Percentiles rank a stretch among this genome's conserved stretches.
Evolutionary conservation across 2,329 filamentous ascomycete genomes (phyloP).

Genomic region (Colletotrichum gloeosporioides): DNA sequence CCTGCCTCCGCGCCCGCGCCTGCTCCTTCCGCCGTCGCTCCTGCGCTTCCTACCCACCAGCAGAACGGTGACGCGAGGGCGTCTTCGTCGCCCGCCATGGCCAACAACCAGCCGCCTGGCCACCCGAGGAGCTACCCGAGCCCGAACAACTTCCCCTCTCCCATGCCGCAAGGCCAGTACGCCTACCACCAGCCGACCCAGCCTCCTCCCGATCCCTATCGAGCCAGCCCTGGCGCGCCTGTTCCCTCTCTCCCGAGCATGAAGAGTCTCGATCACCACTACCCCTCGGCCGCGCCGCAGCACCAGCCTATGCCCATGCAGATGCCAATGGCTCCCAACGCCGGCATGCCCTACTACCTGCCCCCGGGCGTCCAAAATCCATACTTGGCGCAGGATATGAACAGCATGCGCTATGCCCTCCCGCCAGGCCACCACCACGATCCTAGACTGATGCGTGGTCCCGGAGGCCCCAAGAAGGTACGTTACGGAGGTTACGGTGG

Average conservation of each 20-base stretch:
- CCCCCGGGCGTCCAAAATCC: slow-evolving; percentile 30
- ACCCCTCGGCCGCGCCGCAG: slow-evolving; percentile 28
- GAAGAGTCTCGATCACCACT: slow-evolving; percentile 44
- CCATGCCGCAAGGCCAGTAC: slow-evolving; percentile 17
- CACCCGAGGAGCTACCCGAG: slow-evolving; percentile 24
- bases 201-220: slow-evolving; percentile 39
- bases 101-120: slow-evolving; percentile 22
- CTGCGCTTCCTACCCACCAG: neutral
- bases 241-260: slow-evolving; percentile 45
- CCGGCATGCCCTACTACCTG: slow-evolving; percentile 47
- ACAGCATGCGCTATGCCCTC: slow-evolving; percentile 54
- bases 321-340: slow-evolving; percentile 37
- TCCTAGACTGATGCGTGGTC: slow-evolving; percentile 49
- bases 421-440: slow-evolving; percentile 53
- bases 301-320: slow-evolving; percentile 39
- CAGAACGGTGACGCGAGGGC: slow-evolving; percentile 23
- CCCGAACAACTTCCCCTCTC: slow-evolving; percentile 14
- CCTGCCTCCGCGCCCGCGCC: neutral
- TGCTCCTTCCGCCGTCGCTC: neutral
- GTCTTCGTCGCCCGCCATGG: slow-evolving; percentile 25
- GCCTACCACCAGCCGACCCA: slow-evolving; percentile 25
- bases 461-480: slow-evolving; percentile 64
- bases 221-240: slow-evolving; percentile 33
- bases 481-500: slow-evolving; percentile 18
- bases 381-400: slow-evolving; percentile 37